Percentiles rank a stretch among this genome's conserved stretches.
phyloP scores from a whole-genome alignment of 768 basidiomycete genomes.

The Agrocybe chaxingu region DNA sequence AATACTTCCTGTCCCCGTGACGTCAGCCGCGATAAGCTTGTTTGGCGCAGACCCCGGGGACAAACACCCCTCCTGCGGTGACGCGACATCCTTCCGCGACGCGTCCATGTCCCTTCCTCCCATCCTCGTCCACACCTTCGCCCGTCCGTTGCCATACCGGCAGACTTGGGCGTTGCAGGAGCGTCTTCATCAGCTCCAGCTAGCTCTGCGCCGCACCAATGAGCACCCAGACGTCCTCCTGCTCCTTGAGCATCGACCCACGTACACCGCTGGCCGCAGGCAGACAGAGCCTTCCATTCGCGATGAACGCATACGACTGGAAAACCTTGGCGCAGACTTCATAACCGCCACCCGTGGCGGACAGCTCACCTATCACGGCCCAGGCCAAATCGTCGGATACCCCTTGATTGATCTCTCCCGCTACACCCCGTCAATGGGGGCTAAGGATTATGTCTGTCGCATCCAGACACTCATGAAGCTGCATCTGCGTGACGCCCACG shows the following conservation, averaged over 20 bases:
- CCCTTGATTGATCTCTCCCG: slow-evolving; percentile 88
- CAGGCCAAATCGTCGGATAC: slow-evolving; percentile 96
- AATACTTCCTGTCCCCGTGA: no score
- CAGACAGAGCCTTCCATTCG: slow-evolving; percentile 62
- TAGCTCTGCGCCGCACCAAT: slow-evolving; percentile 38
- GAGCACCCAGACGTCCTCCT: slow-evolving; percentile 65
- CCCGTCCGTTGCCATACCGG: slow-evolving; percentile 72
- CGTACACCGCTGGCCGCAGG: slow-evolving; percentile 92
- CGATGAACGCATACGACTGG: slow-evolving; percentile 62
- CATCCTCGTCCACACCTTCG: slow-evolving; percentile 76
- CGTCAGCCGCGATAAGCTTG: no score
- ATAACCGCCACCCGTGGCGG: slow-evolving; percentile 82
- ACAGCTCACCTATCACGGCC: slow-evolving; percentile 95
- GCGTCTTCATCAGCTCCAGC: slow-evolving; percentile 63
- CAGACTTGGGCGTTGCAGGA: slow-evolving; percentile 71
- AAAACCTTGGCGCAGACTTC: slow-evolving; percentile 82
- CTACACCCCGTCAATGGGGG: slow-evolving; percentile 65
- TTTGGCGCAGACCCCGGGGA: no score
- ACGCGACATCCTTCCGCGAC: neutral
- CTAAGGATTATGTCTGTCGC: slow-evolving; percentile 81
- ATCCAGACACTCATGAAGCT: slow-evolving; percentile 70
- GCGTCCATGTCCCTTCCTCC: slow-evolving; percentile 41
- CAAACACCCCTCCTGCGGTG: no score
- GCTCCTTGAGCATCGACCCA: slow-evolving; percentile 86
- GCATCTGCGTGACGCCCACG: slow-evolving; percentile 61